Conservation (phyloP, 2,329 filamentous ascomycete species). For the Verticillium albo-atrum region DNA sequence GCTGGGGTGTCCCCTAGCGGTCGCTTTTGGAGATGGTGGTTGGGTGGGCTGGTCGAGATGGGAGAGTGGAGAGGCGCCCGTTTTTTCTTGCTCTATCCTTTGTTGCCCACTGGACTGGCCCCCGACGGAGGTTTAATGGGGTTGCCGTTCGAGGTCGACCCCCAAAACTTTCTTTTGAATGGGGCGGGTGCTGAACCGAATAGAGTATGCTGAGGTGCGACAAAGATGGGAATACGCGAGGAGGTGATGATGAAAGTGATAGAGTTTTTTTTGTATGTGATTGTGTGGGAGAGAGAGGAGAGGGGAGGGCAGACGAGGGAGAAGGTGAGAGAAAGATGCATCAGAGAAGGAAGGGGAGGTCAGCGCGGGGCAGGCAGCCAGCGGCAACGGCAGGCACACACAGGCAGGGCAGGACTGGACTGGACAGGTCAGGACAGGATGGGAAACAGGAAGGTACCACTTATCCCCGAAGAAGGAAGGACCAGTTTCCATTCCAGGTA, state of each 20-base stretch:
- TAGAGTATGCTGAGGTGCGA: neutral
- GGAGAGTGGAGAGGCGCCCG: neutral
- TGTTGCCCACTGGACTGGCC: neutral
- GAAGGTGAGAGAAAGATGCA: neutral
- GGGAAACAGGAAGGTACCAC: neutral
- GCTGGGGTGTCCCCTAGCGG: neutral
- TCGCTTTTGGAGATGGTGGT: neutral
- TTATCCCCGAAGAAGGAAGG: neutral
- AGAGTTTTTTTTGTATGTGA: neutral
- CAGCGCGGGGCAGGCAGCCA: neutral
- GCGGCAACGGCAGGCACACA: neutral
- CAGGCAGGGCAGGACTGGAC: neutral
- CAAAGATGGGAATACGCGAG: neutral
- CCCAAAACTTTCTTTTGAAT: neutral
- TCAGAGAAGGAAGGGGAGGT: neutral
- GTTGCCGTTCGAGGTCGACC: neutral
- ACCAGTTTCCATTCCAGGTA: neutral
- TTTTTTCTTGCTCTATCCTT: neutral
- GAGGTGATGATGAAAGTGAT: neutral
- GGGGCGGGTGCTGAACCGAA: neutral
- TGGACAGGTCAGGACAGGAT: neutral
- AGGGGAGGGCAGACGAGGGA: neutral
- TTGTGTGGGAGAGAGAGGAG: neutral
- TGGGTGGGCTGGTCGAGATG: neutral
- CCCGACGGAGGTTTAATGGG: neutral